phyloP scores from a whole-genome alignment of 768 basidiomycete species.

The Asterophora lycoperdoides region DNA sequence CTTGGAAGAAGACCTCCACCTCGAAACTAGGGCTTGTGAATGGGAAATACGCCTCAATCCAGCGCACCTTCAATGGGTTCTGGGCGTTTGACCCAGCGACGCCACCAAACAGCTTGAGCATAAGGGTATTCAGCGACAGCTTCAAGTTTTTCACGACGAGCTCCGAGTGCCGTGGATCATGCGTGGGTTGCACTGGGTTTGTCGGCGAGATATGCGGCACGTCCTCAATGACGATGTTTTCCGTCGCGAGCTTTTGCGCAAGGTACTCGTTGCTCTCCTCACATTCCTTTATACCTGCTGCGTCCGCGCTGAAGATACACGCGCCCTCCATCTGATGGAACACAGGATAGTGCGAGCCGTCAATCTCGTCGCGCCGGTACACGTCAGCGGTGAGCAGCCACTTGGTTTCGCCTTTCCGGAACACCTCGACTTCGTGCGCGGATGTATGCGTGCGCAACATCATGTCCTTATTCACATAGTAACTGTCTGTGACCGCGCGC shows the following conservation, averaged over 20 bases:
- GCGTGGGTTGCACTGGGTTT: conserved; percentile 79
- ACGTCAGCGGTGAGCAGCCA: conserved; percentile 97
- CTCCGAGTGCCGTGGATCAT: conserved; percentile 70
- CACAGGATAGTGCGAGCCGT: conserved; percentile 92
- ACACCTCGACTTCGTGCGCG: conserved; percentile 96
- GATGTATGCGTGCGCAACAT: conserved; percentile 98
- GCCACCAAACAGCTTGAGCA: conserved; percentile 77
- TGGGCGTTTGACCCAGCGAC: conserved; percentile 43
- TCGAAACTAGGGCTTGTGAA: conserved; percentile 98
- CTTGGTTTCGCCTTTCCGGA: conserved; percentile 64
- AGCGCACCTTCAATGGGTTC: conserved; percentile 82
- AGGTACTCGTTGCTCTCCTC: conserved; percentile 69
- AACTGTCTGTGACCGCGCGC: conserved; percentile 84
- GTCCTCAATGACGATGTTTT: conserved; percentile 86
- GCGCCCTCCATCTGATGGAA: conserved; percentile 99
- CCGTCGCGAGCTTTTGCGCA: conserved; percentile 51
- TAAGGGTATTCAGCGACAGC: conserved; percentile 80
- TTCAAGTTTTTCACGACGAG: conserved; percentile 85
- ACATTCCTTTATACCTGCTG: conserved; percentile 55
- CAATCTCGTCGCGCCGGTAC: conserved; percentile 97
- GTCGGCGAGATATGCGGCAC: conserved; percentile 63
- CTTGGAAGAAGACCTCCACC: conserved; percentile 94
- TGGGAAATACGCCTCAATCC: conserved; percentile 98
- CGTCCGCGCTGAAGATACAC: conserved; percentile 63
- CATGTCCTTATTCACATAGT: conserved; percentile 86